Percentiles rank a stretch among this genome's conserved stretches.
Conservation (phyloP, 108 stramenopile species). For the Schizochytrium sp. region DNA sequence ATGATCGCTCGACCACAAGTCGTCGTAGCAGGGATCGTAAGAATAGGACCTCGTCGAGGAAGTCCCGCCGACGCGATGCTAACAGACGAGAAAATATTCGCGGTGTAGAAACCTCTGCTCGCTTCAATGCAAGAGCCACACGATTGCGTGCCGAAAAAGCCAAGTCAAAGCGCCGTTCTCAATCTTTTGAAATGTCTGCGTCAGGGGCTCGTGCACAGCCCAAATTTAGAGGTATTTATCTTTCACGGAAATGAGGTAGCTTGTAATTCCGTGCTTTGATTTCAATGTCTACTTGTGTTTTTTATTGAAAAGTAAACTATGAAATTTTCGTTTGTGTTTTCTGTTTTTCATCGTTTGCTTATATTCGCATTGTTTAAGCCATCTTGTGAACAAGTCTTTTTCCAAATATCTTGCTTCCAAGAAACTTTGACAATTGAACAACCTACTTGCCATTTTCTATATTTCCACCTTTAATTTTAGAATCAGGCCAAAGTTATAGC, state of each 20-base stretch:
- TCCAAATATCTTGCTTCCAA: no score
- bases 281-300: not conserved
- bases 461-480: no score
- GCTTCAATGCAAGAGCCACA: not conserved
- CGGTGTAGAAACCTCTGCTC: not conserved
- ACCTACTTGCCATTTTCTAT: no score
- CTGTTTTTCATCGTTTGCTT: not conserved
- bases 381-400: no score
- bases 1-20: no score
- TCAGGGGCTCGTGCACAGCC: not conserved
- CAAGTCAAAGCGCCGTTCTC: not conserved
- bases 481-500: no score
- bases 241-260: not conserved
- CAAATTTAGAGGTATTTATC: slow-evolving; percentile 29
- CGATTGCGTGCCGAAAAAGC: not conserved
- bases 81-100: no score
- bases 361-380: no score
- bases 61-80: no score
- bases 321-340: slow-evolving; percentile 2
- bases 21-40: no score
- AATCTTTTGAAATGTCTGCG: slow-evolving; percentile 32
- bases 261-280: not conserved
- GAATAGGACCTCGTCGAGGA: no score
- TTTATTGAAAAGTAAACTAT: not conserved
- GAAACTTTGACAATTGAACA: no score